A percentile compares a stretch with the other conserved stretches of the same genome.
phyloP scores from a whole-genome alignment of 257 asterid species.

The Petunia axillaris region DNA sequence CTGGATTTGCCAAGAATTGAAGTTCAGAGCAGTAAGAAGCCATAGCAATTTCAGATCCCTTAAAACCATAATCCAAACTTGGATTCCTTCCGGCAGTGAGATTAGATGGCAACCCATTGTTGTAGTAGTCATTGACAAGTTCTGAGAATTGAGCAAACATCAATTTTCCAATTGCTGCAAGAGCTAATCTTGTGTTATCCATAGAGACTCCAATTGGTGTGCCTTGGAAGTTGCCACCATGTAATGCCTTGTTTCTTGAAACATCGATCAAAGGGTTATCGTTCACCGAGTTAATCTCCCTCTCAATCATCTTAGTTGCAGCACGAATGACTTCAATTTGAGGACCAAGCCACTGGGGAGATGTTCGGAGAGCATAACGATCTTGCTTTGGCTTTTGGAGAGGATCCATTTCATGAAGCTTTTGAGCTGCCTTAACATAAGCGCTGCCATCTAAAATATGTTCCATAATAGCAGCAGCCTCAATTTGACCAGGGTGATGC shows the following conservation, averaged over 20 bases:
- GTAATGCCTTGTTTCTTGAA: slow-evolving; percentile 54
- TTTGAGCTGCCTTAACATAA: slow-evolving; percentile 47
- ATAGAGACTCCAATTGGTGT: slow-evolving; percentile 58
- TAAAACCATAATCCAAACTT: slow-evolving; percentile 58
- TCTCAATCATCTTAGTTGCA: slow-evolving; percentile 59
- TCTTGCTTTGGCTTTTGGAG: slow-evolving; percentile 55
- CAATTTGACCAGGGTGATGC: slow-evolving; percentile 60
- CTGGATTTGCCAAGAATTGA: slow-evolving; percentile 52
- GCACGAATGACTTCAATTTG: slow-evolving; percentile 55
- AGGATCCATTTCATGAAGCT: slow-evolving; percentile 51
- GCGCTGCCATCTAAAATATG: slow-evolving; percentile 52
- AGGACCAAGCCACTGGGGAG: slow-evolving; percentile 63
- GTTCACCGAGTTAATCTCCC: slow-evolving; percentile 59
- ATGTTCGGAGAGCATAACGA: slow-evolving; percentile 54
- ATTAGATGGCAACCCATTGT: slow-evolving; percentile 56
- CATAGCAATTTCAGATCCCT: slow-evolving; percentile 60
- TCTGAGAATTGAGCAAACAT: slow-evolving; percentile 58
- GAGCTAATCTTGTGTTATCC: slow-evolving; percentile 54
- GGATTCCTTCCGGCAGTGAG: slow-evolving; percentile 51
- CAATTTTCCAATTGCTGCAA: slow-evolving; percentile 52
- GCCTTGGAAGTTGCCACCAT: slow-evolving; percentile 61
- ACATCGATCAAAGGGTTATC: slow-evolving; percentile 59
- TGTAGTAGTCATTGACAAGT: slow-evolving; percentile 51
- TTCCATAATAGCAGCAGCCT: slow-evolving; percentile 64
- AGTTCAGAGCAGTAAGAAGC: slow-evolving; percentile 58